A percentile compares a stretch with the other conserved stretches of the same genome.
Conservation (phyloP, 2,329 filamentous ascomycete species). For the Monilinia fructigena region DNA sequence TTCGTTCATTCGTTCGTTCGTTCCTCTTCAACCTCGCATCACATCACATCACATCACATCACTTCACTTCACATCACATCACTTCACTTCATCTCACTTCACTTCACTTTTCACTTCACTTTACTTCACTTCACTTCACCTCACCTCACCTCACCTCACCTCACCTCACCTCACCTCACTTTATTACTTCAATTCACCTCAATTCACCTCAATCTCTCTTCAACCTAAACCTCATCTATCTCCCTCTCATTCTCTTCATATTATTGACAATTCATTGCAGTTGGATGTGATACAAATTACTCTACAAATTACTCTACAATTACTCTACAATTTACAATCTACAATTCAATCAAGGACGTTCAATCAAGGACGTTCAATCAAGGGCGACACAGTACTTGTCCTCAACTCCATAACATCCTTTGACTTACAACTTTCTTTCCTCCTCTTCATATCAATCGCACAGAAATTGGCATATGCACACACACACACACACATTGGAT, state of each 20-base stretch:
- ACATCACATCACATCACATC: no score
- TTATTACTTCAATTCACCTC: not conserved
- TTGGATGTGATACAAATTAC: not conserved
- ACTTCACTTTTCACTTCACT: no score
- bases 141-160: no score
- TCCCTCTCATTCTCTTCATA: not conserved
- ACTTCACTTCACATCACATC: no score
- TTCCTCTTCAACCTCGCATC: no score
- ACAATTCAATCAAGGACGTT: not conserved
- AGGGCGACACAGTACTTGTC: not conserved
- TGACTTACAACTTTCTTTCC: not conserved
- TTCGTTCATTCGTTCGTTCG: no score
- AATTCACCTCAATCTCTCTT: not conserved
- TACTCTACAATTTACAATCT: not conserved
- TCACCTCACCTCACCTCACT: not conserved
- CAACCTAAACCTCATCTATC: not conserved
- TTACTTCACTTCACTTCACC: no score
- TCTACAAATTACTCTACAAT: no score
- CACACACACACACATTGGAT: conserved; percentile 15
- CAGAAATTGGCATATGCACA: not conserved
- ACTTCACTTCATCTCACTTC: no score
- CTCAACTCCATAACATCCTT: not conserved
- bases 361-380: no score
- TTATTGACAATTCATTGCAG: not conserved
- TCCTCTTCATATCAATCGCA: not conserved